Evolutionary conservation across 2,329 filamentous ascomycete species (phyloP).

Genomic region (Pseudohalonectria lignicola): DNA sequence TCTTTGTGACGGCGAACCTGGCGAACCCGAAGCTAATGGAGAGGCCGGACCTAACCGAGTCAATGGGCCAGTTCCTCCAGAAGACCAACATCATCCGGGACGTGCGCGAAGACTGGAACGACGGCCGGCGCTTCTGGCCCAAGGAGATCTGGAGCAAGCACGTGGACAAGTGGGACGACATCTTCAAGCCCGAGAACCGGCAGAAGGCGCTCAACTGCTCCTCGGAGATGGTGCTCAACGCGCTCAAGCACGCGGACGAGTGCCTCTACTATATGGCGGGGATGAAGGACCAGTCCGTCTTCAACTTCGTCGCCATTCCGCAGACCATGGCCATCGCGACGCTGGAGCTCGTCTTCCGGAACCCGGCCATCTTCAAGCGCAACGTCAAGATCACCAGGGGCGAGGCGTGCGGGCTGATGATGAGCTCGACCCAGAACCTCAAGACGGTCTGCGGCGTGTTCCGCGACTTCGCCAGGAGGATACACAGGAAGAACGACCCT

Average conservation of each 20-base stretch:
- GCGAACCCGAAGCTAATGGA: constrained; percentile 78
- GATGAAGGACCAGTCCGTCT: constrained; percentile 89
- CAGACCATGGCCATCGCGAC: constrained; percentile 97
- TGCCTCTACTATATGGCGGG: constrained; percentile 97
- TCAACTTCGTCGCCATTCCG: constrained; percentile 97
- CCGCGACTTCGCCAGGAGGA: constrained; percentile 63
- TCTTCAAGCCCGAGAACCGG: constrained; percentile 73
- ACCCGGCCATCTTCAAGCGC: constrained; percentile 71
- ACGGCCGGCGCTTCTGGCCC: constrained; percentile 87
- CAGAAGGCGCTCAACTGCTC: constrained; percentile 72
- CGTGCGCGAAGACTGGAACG: constrained; percentile 78
- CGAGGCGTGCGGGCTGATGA: constrained; percentile 83
- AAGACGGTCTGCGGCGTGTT: constrained; percentile 73
- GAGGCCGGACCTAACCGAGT: constrained; percentile 73
- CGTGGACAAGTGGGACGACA: constrained; percentile 77
- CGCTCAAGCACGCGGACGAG: constrained; percentile 77
- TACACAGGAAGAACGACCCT: constrained; percentile 89
- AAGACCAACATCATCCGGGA: constrained; percentile 99
- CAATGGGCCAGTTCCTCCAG: constrained; percentile 95
- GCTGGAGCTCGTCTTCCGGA: constrained; percentile 83
- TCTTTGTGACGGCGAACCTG: constrained; percentile 80
- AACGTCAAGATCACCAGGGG: constrained; percentile 98
- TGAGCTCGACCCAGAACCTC: constrained; percentile 85
- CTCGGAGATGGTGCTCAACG: constrained; percentile 90
- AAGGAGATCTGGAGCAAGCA: constrained; percentile 96